phyloP scores from a whole-genome alignment of 371 early-diverging fungal genomes.

The Encephalitozoon hellem region DNA sequence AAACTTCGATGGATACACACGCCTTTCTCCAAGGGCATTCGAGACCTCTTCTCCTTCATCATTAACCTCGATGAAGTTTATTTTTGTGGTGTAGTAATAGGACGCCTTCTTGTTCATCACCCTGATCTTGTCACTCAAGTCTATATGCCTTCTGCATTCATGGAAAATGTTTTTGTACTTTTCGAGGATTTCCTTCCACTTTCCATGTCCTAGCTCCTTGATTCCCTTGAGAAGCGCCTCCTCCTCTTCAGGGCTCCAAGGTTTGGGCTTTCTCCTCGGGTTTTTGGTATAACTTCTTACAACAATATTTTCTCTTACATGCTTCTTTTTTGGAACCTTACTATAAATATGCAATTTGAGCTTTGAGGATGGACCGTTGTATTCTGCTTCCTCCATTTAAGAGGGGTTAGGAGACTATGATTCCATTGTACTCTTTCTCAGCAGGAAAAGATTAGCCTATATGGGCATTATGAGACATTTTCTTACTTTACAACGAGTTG shows the following conservation, averaged over 20 bases:
- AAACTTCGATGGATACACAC: constrained; percentile 3
- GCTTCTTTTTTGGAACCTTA: not conserved
- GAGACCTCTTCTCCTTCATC: constrained; percentile 3
- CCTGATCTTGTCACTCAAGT: constrained; percentile 41
- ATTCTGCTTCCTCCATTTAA: not conserved
- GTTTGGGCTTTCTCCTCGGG: not conserved
- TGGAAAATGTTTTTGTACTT: constrained; percentile 25
- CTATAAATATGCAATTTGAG: not conserved
- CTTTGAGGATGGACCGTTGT: not conserved
- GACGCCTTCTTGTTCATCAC: constrained; percentile 23
- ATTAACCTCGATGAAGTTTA: constrained; percentile 11
- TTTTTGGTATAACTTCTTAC: not conserved
- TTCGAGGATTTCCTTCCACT: constrained; percentile 33
- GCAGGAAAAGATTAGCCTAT: no score
- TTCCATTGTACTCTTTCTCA: not conserved
- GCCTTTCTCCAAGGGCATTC: not conserved
- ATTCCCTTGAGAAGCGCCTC: constrained; percentile 27
- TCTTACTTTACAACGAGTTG: no score
- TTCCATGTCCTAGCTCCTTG: constrained; percentile 20
- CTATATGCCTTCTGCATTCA: constrained; percentile 3
- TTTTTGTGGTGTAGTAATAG: constrained; percentile 4
- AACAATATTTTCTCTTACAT: not conserved
- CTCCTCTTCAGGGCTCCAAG: constrained; percentile 39
- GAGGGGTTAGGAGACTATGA: not conserved
- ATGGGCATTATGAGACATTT: no score